Base-by-base conservation (phyloP, 169 alveolate species). In the Plasmodium gallinaceum region DNA sequence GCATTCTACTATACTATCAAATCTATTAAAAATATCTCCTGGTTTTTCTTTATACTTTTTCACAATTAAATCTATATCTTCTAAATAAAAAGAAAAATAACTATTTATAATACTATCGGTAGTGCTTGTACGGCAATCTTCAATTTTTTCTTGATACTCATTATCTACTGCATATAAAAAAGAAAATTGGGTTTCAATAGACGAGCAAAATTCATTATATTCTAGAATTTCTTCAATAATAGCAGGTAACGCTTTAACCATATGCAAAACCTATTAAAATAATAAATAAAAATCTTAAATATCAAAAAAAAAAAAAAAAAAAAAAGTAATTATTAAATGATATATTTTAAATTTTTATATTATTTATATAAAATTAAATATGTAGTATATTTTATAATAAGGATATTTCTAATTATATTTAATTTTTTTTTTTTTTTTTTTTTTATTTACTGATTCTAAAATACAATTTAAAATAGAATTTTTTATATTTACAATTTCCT, bases 181-280 rank as follows among this genome's bases (percentile, higher is more conserved):
- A 2, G 71, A 68, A 58, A 83, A 83, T 1, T 5, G 51, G 14
- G 18, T n/a, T 66, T 83, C 83, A 0, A 83, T 43, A 2, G 91
- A 61, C 4, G 62, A 24, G 26, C 91, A 83, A 60, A 83, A 83
- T 45, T 68, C 74, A 51, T 68, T 62, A 20, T 83, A 54, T 12
- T 45, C 12, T 16, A 57, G 61, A 8, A 68, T 43, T 68, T 83
- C 91, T 61, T 83, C 54, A 7, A 83, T 32, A 37, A 83, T 66
- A 7, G 66, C 46, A 4, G 39, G 43, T 26, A 68, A 4, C 12
- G 91, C 69, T 26, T 60, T 22, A n/a, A 43, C 22, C 65, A 68
- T 64, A 16, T 76, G 88, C 46, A 16, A 24, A 16, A 76, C 16
- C 88, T 76, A 72, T 72, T 9, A 58, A 43, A 20, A 22, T 7